phyloP scores from a whole-genome alignment of 1,139 yeast genomes.

The Zygosaccharomyces sapae region DNA sequence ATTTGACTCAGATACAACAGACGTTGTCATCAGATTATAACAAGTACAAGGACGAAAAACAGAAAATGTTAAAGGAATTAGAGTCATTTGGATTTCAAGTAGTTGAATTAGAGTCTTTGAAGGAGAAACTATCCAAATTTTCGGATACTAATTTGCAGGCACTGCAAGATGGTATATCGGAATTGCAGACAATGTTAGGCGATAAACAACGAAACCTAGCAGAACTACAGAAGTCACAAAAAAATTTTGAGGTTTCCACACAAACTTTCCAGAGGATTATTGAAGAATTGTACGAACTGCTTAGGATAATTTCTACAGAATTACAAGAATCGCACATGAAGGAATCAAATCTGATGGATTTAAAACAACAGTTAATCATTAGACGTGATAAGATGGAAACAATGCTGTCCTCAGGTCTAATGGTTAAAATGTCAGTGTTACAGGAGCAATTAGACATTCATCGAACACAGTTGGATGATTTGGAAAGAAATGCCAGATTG shows the following conservation, averaged over 20 bases:
- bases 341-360: conserved; percentile 26
- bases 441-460: conserved; percentile 29
- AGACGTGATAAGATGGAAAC: conserved; percentile 26
- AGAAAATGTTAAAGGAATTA: conserved; percentile 48
- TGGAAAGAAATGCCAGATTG: conserved; percentile 18
- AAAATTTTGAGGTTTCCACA: conserved; percentile 52
- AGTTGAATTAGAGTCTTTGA: conserved; percentile 53
- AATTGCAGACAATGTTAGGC: conserved; percentile 48
- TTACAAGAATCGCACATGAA: conserved; percentile 31
- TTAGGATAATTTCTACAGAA: conserved; percentile 31
- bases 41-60: conserved; percentile 61
- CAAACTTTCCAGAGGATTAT: conserved; percentile 48
- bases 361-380: conserved; percentile 25
- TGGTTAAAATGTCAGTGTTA: conserved; percentile 25
- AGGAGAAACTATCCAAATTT: conserved; percentile 57
- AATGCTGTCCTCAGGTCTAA: conserved; percentile 22
- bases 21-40: conserved; percentile 60
- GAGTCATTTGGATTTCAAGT: conserved; percentile 38
- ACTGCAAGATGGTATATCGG: conserved; percentile 52
- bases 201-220: conserved; percentile 43
- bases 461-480: conserved; percentile 19
- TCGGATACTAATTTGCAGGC: conserved; percentile 60
- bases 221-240: conserved; percentile 46
- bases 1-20: conserved; percentile 62
- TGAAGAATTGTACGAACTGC: conserved; percentile 31